Conservation (phyloP, 495 filamentous ascomycete genomes). For the Trichoderma reesei region DNA sequence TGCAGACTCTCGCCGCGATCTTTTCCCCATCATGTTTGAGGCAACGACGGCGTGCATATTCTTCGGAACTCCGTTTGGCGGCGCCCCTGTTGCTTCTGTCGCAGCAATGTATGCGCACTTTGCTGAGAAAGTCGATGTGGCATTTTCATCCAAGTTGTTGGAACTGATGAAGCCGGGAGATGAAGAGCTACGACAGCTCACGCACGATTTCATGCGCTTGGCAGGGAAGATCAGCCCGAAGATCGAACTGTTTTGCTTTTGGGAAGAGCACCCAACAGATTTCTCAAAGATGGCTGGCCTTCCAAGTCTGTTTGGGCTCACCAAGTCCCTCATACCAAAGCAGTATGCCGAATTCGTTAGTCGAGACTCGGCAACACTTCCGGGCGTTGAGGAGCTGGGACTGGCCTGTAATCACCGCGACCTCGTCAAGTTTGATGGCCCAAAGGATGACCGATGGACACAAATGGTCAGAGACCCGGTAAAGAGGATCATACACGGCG, state of each 20-base stretch:
- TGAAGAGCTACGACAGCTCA: conserved; percentile 23
- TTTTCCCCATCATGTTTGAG: conserved; percentile 26
- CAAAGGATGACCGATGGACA: conserved; percentile 23
- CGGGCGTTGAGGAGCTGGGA: conserved; percentile 20
- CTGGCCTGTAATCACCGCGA: conserved; percentile 26
- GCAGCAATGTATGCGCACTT: conserved; percentile 23
- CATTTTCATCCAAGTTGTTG: conserved; percentile 22
- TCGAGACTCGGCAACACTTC: conserved; percentile 11
- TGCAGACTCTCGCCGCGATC: conserved; percentile 22
- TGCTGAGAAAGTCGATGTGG: conserved; percentile 20
- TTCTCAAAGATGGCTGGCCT: conserved; percentile 21
- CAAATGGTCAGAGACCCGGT: conserved; percentile 22
- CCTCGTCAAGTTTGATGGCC: conserved; percentile 26
- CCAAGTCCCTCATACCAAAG: background rate
- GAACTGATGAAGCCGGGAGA: conserved; percentile 27
- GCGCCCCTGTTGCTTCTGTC: conserved; percentile 19
- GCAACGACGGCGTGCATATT: conserved; percentile 24
- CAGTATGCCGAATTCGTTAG: background rate
- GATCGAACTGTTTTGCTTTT: conserved; percentile 23
- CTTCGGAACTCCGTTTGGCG: conserved; percentile 31
- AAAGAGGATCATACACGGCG: conserved; percentile 16
- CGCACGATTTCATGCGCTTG: conserved; percentile 15
- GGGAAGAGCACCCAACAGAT: conserved; percentile 25
- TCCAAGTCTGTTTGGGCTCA: conserved; percentile 13
- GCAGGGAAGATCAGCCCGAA: conserved; percentile 20